A percentile compares a stretch with the other conserved stretches of the same genome.
Conservation (phyloP, 208 protist genomes). For the Crithidia sp. region DNA sequence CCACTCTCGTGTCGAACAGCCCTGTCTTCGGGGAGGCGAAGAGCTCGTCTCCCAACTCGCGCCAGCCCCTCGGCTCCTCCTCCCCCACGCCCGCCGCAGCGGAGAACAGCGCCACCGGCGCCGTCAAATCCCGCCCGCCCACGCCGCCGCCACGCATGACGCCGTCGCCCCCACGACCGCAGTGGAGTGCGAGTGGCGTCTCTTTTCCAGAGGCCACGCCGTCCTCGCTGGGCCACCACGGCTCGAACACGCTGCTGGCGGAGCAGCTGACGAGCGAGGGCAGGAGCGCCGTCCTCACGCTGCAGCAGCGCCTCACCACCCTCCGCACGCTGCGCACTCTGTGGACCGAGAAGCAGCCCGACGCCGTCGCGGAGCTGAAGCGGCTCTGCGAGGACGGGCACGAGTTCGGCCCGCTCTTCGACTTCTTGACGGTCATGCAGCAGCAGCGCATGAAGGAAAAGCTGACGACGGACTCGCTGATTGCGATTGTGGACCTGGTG, state of each 20-base stretch:
- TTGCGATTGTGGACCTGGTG: constrained; percentile 64
- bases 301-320: constrained; percentile 60
- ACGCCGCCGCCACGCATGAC: neutral
- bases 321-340: constrained; percentile 53
- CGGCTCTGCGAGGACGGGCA: constrained; percentile 47
- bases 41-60: neutral
- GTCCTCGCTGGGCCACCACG: constrained; percentile 2
- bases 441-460: constrained; percentile 78
- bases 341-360: constrained; percentile 58
- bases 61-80: neutral
- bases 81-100: neutral
- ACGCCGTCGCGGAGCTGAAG: constrained; percentile 60
- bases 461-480: constrained; percentile 51
- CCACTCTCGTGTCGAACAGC: constrained; percentile 17
- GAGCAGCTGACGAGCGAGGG: constrained; percentile 40
- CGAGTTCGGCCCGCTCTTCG: constrained; percentile 65
- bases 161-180: constrained; percentile 13
- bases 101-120: constrained; percentile 1
- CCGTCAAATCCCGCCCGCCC: neutral
- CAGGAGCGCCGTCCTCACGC: constrained; percentile 30
- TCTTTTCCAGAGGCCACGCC: constrained; percentile 21
- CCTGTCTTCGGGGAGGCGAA: constrained; percentile 11
- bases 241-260: constrained; percentile 36
- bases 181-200: constrained; percentile 8
- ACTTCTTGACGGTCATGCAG: constrained; percentile 78